Conservation (phyloP, 2,329 filamentous ascomycete species). For the Pseudocercospora vitis region DNA sequence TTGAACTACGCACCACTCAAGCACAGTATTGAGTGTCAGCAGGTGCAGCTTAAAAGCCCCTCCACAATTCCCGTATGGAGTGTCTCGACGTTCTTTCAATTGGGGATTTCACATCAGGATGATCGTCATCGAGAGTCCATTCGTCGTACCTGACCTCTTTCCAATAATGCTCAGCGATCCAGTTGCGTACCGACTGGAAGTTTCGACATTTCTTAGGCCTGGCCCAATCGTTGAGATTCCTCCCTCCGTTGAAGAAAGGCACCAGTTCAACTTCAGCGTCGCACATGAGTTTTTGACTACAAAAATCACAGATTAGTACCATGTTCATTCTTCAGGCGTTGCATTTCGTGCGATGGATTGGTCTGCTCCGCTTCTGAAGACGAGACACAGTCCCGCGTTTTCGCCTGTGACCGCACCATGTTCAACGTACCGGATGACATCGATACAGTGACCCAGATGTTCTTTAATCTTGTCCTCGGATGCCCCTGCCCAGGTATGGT, state of each 20-base stretch:
- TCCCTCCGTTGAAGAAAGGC: background rate
- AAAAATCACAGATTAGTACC: no score
- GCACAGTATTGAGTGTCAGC: no score
- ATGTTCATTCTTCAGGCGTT: no score
- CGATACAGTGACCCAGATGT: constrained; percentile 13
- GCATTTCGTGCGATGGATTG: no score
- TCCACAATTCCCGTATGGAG: background rate
- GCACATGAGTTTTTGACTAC: constrained; percentile 8
- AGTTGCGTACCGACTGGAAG: background rate
- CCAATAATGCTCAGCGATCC: background rate
- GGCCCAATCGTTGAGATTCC: background rate
- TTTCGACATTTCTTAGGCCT: background rate
- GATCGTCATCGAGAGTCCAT: background rate
- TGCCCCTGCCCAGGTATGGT: background rate
- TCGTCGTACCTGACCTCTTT: background rate
- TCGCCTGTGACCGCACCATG: no score
- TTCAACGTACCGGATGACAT: constrained; percentile 11
- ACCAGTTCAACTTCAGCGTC: constrained; percentile 10
- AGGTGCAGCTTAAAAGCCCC: background rate
- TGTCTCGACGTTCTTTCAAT: background rate
- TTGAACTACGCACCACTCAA: no score
- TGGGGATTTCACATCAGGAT: background rate
- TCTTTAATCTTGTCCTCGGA: background rate
- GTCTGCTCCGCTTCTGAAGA: no score
- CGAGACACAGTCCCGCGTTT: no score